phyloP scores from a whole-genome alignment of 805 yeast genomes.

The Kuraishia molischiana region DNA sequence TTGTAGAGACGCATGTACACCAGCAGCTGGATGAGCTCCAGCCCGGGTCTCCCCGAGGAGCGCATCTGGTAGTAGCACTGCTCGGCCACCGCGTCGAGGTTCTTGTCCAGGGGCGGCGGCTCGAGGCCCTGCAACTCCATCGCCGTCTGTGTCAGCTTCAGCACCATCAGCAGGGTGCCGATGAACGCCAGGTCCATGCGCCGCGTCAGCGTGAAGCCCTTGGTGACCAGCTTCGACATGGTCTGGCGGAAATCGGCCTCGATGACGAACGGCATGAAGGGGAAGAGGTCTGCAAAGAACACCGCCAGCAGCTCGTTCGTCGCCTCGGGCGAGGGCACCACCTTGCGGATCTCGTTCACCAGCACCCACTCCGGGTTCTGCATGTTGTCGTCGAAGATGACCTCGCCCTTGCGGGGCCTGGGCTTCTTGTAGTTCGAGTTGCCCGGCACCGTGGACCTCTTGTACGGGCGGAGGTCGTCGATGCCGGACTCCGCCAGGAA shows the following conservation, averaged over 20 bases:
- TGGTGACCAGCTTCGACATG: background rate
- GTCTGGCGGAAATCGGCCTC: background rate
- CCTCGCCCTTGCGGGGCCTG: background rate
- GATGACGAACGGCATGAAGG: background rate
- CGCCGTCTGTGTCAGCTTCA: background rate
- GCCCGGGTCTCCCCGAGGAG: background rate
- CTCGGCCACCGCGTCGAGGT: background rate
- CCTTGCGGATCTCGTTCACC: background rate
- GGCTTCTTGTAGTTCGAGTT: constrained; percentile 1
- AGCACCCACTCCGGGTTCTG: background rate
- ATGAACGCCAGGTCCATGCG: background rate
- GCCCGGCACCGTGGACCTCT: background rate
- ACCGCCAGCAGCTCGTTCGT: background rate
- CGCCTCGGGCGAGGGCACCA: background rate
- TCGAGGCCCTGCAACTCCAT: background rate
- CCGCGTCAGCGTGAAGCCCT: background rate
- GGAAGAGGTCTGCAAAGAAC: background rate
- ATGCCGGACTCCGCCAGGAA: background rate
- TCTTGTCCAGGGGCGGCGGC: background rate
- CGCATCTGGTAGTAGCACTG: background rate
- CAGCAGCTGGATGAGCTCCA: background rate
- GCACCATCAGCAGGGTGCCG: background rate
- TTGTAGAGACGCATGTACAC: background rate
- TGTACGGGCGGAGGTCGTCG: background rate
- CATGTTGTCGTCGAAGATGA: background rate